Percentiles rank a stretch among this genome's conserved stretches.
Evolutionary conservation across 2,329 filamentous ascomycete species (phyloP).

Genomic region (Verticillium tricorpus): DNA sequence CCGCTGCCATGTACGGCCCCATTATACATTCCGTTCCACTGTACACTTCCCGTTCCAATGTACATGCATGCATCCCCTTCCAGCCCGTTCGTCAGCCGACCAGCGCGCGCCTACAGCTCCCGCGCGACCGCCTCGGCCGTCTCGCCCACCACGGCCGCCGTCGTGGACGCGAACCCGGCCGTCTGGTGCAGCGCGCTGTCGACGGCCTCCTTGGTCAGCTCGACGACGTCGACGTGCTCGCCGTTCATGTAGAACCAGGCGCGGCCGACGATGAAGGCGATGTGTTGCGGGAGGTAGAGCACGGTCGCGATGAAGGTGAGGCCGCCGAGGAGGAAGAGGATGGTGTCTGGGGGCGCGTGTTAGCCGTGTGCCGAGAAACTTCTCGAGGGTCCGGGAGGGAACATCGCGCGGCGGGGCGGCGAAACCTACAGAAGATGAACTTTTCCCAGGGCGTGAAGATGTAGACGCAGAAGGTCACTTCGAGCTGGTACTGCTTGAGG

Average conservation of each 20-base stretch:
- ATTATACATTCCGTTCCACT: background rate
- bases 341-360: conserved; percentile 59
- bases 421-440: conserved; percentile 83
- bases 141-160: conserved; percentile 13
- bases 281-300: conserved; percentile 90
- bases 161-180: conserved; percentile 18
- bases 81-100: background rate
- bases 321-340: conserved; percentile 84
- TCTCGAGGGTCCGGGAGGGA: background rate
- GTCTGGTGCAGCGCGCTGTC: conserved; percentile 21
- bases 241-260: conserved; percentile 95
- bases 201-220: conserved; percentile 37
- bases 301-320: conserved; percentile 82
- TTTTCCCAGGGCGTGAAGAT: conserved; percentile 97
- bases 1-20: background rate
- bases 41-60: background rate
- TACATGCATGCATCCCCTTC: background rate
- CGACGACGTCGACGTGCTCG: conserved; percentile 56
- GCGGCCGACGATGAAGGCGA: conserved; percentile 75
- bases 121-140: conserved; percentile 21
- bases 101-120: conserved; percentile 23
- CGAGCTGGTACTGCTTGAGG: conserved; percentile 96
- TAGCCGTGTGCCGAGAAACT: background rate
- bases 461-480: conserved; percentile 94
- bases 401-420: background rate